Evolutionary conservation across 2,329 filamentous ascomycete genomes (phyloP).

Genomic region (Cercospora janseana): DNA sequence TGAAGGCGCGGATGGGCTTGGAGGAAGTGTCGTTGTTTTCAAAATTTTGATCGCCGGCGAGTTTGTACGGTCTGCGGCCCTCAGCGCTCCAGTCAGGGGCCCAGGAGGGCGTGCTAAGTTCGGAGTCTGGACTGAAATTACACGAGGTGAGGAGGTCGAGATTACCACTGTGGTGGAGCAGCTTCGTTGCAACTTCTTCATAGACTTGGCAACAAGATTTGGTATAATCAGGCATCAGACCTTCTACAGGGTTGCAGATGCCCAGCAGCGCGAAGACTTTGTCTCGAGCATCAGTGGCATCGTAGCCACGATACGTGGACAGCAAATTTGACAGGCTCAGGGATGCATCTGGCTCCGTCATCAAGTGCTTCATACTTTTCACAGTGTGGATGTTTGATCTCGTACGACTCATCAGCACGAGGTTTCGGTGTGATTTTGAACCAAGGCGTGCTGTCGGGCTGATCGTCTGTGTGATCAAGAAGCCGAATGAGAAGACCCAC

Average conservation of each 20-base stretch:
- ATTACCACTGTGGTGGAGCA: not conserved
- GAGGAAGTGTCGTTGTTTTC: not conserved
- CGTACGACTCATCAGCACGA: slow-evolving; percentile 8
- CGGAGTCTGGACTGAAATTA: not conserved
- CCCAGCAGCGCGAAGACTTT: slow-evolving; percentile 15
- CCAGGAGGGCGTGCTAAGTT: slow-evolving; percentile 1
- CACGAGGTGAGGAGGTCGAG: not conserved
- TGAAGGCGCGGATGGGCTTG: slow-evolving; percentile 1
- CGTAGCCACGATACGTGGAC: slow-evolving; percentile 7
- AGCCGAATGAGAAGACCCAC: slow-evolving; percentile 13
- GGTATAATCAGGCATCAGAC: not conserved
- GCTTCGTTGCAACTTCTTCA: not conserved
- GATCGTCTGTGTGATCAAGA: slow-evolving; percentile 12
- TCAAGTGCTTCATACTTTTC: slow-evolving; percentile 3
- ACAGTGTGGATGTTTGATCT: slow-evolving; percentile 2
- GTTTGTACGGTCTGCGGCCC: not conserved
- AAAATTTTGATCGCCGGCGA: slow-evolving; percentile 12
- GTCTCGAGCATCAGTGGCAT: slow-evolving; percentile 13
- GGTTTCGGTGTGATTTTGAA: slow-evolving; percentile 10
- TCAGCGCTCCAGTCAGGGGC: slow-evolving; percentile 12
- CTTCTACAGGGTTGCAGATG: not conserved
- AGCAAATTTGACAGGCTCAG: not conserved
- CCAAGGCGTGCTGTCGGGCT: not conserved
- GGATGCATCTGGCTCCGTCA: not conserved
- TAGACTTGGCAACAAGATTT: not conserved